Evolutionary conservation across 1,139 yeast genomes (phyloP).

Genomic region (Saccharomyces hybrid): DNA sequence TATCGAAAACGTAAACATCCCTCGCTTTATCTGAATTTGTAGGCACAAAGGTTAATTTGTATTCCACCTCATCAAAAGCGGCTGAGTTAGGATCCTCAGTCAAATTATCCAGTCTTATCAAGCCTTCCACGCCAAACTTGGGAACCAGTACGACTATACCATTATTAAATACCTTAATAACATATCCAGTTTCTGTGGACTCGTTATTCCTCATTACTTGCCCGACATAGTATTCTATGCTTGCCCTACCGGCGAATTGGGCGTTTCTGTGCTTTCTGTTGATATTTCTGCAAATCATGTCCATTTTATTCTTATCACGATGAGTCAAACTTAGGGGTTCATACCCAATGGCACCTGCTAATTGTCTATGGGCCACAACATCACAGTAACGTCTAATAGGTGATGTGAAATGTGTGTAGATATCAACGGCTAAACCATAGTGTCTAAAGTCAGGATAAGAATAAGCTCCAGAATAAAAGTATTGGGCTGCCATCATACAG

Average conservation of each 20-base stretch:
- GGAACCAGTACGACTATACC: slow-evolving; percentile 95
- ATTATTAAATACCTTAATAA: slow-evolving; percentile 85
- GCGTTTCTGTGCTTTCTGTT: slow-evolving; percentile 95
- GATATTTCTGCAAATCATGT: slow-evolving; percentile 77
- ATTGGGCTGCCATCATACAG: slow-evolving; percentile 99
- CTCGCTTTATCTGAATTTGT: slow-evolving; percentile 39
- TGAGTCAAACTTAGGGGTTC: slow-evolving; percentile 76
- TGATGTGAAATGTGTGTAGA: slow-evolving; percentile 96
- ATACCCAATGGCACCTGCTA: slow-evolving; percentile 94
- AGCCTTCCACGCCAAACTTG: slow-evolving; percentile 93
- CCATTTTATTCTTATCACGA: slow-evolving; percentile 87
- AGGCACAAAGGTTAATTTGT: slow-evolving; percentile 50
- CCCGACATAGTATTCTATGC: slow-evolving; percentile 95
- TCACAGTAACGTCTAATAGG: slow-evolving; percentile 98
- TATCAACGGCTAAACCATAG: slow-evolving; percentile 95
- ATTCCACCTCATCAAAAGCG: slow-evolving; percentile 68
- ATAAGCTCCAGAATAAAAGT: slow-evolving; percentile 87
- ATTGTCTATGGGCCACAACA: slow-evolving; percentile 91
- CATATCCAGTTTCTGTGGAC: slow-evolving; percentile 82
- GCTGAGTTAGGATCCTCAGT: slow-evolving; percentile 58
- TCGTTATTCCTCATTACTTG: slow-evolving; percentile 80
- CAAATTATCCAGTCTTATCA: slow-evolving; percentile 72
- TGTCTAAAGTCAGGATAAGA: slow-evolving; percentile 93
- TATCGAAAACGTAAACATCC: slow-evolving; percentile 71
- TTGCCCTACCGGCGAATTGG: slow-evolving; percentile 97